These are phyloP conservation scores for Basidiobolus meristosporus DNA, from an alignment of 371 early-diverging fungal genomes.

Conservation along the genomic window DNA sequence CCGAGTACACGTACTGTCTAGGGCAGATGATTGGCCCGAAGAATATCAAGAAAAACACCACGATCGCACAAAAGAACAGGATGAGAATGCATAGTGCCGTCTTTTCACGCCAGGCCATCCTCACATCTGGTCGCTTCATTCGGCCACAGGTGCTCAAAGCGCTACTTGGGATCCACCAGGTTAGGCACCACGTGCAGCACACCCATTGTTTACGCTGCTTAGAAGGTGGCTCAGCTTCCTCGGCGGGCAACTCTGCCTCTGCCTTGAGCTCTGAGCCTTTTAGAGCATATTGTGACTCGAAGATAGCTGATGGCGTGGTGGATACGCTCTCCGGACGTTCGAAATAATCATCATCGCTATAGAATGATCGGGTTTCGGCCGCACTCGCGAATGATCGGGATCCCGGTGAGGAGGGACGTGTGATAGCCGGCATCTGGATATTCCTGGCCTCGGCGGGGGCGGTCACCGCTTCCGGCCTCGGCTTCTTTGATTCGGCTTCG, in stretches of 20 bases:
- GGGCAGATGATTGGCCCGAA: slow-evolving; percentile 74
- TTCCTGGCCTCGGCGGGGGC: too few relatives aligned
- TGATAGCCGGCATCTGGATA: too few relatives aligned
- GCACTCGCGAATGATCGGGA: too few relatives aligned
- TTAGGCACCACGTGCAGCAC: slow-evolving; percentile 37
- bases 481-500: slow-evolving; percentile 28
- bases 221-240: slow-evolving; percentile 25
- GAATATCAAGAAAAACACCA: slow-evolving; percentile 80
- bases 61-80: slow-evolving; percentile 47
- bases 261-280: neutral
- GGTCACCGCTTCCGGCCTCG: too few relatives aligned
- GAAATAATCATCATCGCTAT: slow-evolving; percentile 1
- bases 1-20: slow-evolving; percentile 39
- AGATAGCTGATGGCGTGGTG: neutral
- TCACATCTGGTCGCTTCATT: slow-evolving; percentile 71
- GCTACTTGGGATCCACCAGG: slow-evolving; percentile 60
- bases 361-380: too few relatives aligned
- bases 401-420: too few relatives aligned
- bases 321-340: neutral
- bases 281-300: neutral
- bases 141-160: slow-evolving; percentile 31
- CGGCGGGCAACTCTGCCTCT: slow-evolving; percentile 9
- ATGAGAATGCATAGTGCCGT: slow-evolving; percentile 80
- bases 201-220: slow-evolving; percentile 46
- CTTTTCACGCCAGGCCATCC: slow-evolving; percentile 95